Conservation (phyloP, 345 rosid species). For the Bruguiera sexangula region DNA sequence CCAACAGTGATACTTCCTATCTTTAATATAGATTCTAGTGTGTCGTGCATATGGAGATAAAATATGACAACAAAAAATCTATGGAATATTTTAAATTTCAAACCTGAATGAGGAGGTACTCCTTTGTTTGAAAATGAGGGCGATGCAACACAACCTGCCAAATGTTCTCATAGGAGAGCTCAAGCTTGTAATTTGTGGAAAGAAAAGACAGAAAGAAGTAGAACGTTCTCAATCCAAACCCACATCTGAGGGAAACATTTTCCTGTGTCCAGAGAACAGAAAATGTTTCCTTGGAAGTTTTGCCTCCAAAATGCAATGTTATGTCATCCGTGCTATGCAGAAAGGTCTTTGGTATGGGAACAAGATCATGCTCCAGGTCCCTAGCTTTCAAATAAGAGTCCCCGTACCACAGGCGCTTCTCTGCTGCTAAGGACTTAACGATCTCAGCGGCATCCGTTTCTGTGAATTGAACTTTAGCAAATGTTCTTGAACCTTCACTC, state of each 20-base stretch:
- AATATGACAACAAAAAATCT: background rate
- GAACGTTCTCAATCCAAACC: constrained; percentile 16
- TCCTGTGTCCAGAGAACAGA: constrained; percentile 26
- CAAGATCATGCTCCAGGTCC: background rate
- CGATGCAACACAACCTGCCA: constrained; percentile 28
- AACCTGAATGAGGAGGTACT: constrained; percentile 38
- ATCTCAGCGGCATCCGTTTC: background rate
- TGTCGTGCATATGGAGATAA: no score
- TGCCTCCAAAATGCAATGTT: constrained; percentile 33
- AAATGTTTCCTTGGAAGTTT: constrained; percentile 16
- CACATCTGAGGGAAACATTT: constrained; percentile 24
- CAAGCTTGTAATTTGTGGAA: constrained; percentile 25
- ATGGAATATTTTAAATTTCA: background rate
- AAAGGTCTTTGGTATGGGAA: constrained; percentile 4
- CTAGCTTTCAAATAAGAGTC: constrained; percentile 23
- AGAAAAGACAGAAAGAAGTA: constrained; percentile 19
- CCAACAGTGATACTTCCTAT: no score
- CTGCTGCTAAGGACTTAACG: background rate
- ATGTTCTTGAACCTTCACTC: constrained; percentile 12
- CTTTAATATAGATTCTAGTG: no score
- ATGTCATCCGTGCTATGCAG: constrained; percentile 9
- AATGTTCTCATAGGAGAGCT: constrained; percentile 35
- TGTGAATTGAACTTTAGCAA: constrained; percentile 31
- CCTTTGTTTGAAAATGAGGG: background rate
- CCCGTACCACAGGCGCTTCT: constrained; percentile 15